Evolutionary conservation across 2,329 filamentous ascomycete species (phyloP).

Genomic region (Aspergillus unguis): DNA sequence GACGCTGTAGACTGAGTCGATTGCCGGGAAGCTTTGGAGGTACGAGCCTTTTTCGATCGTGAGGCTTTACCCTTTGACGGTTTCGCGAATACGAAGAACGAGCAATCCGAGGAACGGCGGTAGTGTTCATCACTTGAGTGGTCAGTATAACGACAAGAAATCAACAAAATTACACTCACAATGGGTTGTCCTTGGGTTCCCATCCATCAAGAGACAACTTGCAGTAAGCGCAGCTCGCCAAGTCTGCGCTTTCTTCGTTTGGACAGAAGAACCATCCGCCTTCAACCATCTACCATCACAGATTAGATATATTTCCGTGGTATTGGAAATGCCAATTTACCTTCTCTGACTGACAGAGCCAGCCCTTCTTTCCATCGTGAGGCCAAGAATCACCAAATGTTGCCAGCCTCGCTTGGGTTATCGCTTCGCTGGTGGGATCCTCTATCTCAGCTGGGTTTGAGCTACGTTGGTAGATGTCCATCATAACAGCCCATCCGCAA

Average conservation of each 20-base stretch:
- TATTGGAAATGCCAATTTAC: conserved; percentile 43
- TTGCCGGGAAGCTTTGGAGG: conserved; percentile 68
- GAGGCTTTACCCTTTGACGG: conserved; percentile 56
- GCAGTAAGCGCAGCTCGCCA: conserved; percentile 89
- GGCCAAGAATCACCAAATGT: conserved; percentile 89
- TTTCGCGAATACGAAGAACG: conserved; percentile 71
- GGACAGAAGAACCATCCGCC: conserved; percentile 95
- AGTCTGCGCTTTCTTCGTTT: conserved; percentile 76
- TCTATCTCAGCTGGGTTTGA: conserved; percentile 54
- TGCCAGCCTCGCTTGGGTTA: conserved; percentile 72
- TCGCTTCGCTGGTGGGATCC: conserved; percentile 68
- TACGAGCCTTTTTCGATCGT: conserved; percentile 52
- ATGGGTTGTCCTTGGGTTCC: conserved; percentile 88
- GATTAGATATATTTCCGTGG: conserved; percentile 14
- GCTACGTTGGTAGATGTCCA: conserved; percentile 52
- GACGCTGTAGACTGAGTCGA: conserved; percentile 53
- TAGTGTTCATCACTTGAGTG: conserved; percentile 73
- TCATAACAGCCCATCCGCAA: conserved; percentile 83
- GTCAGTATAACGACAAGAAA: conserved; percentile 19
- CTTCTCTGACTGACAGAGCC: conserved; percentile 87
- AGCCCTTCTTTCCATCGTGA: conserved; percentile 80
- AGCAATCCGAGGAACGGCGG: conserved; percentile 71
- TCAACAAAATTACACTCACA: conserved; percentile 52
- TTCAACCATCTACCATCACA: conserved; percentile 66
- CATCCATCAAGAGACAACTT: conserved; percentile 86